These are phyloP conservation scores for Hawksworthiomyces lignivorus DNA, from an alignment of 2,329 filamentous ascomycete species.

Conservation along the genomic window DNA sequence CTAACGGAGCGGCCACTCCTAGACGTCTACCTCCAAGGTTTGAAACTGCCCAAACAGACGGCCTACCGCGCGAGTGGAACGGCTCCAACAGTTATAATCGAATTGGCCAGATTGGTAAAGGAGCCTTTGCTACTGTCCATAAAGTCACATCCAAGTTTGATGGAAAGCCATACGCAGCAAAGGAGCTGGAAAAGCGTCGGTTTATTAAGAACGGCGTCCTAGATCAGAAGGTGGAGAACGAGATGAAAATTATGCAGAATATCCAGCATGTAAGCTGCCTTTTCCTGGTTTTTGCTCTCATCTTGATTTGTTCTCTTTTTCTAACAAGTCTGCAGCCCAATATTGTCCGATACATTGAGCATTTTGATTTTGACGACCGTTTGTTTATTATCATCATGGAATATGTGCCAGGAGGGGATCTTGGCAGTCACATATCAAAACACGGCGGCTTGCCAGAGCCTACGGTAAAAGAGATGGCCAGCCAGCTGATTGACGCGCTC, in stretches of 20 bases:
- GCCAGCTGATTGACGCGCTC: conserved; percentile 72
- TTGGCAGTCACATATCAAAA: conserved; percentile 63
- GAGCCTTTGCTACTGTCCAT: conserved; percentile 91
- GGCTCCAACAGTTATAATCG: conserved; percentile 82
- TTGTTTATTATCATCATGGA: conserved; percentile 98
- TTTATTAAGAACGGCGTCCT: conserved; percentile 90
- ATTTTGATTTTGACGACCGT: conserved; percentile 71
- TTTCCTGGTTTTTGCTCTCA: neutral
- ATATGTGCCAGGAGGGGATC: conserved; percentile 72
- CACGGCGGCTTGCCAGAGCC: conserved; percentile 57
- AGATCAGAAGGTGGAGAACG: conserved; percentile 89
- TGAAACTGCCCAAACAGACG: conserved; percentile 22
- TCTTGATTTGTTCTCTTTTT: neutral
- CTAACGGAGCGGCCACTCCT: conserved; percentile 3
- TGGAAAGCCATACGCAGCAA: conserved; percentile 78
- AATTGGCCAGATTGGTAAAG: conserved; percentile 74
- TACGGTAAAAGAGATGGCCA: conserved; percentile 62
- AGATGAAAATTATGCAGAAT: conserved; percentile 90
- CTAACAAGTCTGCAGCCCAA: conserved; percentile 52
- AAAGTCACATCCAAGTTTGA: conserved; percentile 80
- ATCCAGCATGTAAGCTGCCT: conserved; percentile 64
- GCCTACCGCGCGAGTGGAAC: conserved; percentile 60
- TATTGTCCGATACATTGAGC: conserved; percentile 86
- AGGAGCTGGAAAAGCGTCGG: conserved; percentile 86
- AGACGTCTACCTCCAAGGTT: conserved; percentile 9